phyloP scores from a whole-genome alignment of 306 rosid genomes.

The Cucurbita pepo region DNA sequence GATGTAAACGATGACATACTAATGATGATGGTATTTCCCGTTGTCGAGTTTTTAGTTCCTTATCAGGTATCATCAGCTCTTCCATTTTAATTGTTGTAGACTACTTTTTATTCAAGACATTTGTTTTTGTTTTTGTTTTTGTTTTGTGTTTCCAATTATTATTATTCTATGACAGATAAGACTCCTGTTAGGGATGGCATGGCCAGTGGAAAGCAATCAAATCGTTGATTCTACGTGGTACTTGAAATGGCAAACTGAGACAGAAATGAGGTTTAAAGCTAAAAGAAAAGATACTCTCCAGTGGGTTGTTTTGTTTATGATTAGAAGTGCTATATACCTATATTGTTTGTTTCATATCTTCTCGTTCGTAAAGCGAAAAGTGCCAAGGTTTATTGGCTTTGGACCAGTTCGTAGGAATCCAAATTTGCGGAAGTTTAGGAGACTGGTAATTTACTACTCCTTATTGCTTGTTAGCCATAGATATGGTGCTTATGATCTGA shows the following conservation, averaged over 20 bases:
- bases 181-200: conserved; percentile 73
- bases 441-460: conserved; percentile 49
- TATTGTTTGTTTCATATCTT: conserved; percentile 45
- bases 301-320: conserved; percentile 48
- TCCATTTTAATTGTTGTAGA: conserved; percentile 14
- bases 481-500: conserved; percentile 1
- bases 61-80: conserved; percentile 42
- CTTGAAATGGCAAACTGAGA: conserved; percentile 82
- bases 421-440: conserved; percentile 38
- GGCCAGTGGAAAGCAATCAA: conserved; percentile 75
- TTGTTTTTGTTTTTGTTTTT: conserved; percentile 2
- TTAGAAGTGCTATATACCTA: conserved; percentile 39
- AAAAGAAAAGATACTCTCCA: conserved; percentile 26
- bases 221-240: conserved; percentile 65
- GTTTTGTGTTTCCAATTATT: conserved; percentile 5
- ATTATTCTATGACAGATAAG: conserved; percentile 37
- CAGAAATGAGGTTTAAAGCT: conserved; percentile 40
- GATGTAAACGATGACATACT: conserved; percentile 50
- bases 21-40: conserved; percentile 57
- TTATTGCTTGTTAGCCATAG: conserved; percentile 6
- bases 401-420: conserved; percentile 78
- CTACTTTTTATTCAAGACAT: background rate
- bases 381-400: conserved; percentile 47
- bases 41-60: conserved; percentile 54
- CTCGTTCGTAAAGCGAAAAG: conserved; percentile 31